Evolutionary conservation across 192 early-diverging fungal species (phyloP), one percentile per base, ranked within the genome.

Genomic region (Coemansia sp.): DNA sequence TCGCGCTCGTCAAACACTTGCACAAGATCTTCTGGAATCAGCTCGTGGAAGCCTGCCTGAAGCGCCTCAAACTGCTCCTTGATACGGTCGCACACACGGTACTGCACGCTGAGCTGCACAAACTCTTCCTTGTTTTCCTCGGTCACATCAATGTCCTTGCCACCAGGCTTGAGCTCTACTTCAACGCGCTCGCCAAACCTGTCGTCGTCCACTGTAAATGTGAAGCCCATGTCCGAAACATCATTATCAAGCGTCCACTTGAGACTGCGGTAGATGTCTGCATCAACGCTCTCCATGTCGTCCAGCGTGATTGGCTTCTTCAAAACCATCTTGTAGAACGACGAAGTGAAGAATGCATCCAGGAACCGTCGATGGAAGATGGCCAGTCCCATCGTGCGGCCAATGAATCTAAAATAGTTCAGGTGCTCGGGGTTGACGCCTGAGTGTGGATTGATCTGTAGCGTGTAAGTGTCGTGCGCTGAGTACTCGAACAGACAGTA

Each of bases 391-490:
- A 97, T 91, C 23, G 94, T 90, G 54, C 96, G 93, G 5, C 96
- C 96, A 73, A 98, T 98, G 66, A 98, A 98, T 76, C 90, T 91
- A 83, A 97, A 98, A 84, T 97, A 96, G 76, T 94, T 94, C 54
- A 98, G 83, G 85, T 98, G 96, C 67, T 98, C 95, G 28, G 96
- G 93, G 71, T 98, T 96, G 62, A 98, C 87, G 50, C 83, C 89
- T 9, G 93, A 95, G 77, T 97, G 88, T 25, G 95, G 93, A 81
- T 95, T 98, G 76, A 98, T 95, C 74, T 98, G 95, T 49, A 98
- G 85, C 44, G 96, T 98, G 82, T 98, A 98, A 69, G 92, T 94
- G 81, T 97, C 95, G 83, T 96, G 93, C 4, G 93, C 94, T 53
- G 93, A 95, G 82, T 97, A 98, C 78, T 98, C 94, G 64, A 98